A percentile compares a stretch with the other conserved stretches of the same genome.
Evolutionary conservation across 2,329 filamentous ascomycete genomes (phyloP).

Genomic region (Trematosphaeria pertusa): DNA sequence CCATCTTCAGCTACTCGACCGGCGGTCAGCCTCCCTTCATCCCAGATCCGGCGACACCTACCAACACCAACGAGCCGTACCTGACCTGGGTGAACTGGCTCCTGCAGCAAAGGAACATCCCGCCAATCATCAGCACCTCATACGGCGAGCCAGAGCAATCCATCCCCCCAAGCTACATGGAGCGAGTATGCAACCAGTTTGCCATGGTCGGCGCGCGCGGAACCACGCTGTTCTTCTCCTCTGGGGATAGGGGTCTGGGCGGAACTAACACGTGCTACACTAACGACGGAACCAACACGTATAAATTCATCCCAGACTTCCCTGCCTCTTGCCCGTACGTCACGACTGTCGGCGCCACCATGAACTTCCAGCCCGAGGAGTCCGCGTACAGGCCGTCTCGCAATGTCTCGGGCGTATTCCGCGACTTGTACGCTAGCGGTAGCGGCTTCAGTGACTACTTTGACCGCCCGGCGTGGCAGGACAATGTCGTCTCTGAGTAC

Average conservation of each 20-base stretch:
- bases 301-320: constrained; percentile 67
- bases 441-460: constrained; percentile 61
- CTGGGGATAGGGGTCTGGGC: constrained; percentile 68
- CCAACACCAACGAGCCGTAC: constrained; percentile 72
- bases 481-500: constrained; percentile 53
- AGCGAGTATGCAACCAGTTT: constrained; percentile 68
- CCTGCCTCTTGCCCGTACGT: constrained; percentile 73
- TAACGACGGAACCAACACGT: constrained; percentile 65
- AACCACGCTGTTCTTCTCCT: constrained; percentile 68
- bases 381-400: constrained; percentile 47
- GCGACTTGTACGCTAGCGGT: constrained; percentile 60
- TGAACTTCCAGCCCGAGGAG: constrained; percentile 61
- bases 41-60: constrained; percentile 55
- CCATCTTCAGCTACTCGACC: constrained; percentile 65
- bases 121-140: constrained; percentile 68
- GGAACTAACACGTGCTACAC: constrained; percentile 59
- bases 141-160: constrained; percentile 73
- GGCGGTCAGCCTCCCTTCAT: constrained; percentile 63
- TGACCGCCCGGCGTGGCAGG: constrained; percentile 57
- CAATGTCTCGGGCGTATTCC: constrained; percentile 43
- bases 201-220: constrained; percentile 71
- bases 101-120: constrained; percentile 62
- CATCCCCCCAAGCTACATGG: constrained; percentile 66
- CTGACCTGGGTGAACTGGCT: constrained; percentile 68
- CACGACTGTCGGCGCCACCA: constrained; percentile 69